Base-by-base conservation (phyloP, 345 rosid species). In the Linum trigynum region DNA sequence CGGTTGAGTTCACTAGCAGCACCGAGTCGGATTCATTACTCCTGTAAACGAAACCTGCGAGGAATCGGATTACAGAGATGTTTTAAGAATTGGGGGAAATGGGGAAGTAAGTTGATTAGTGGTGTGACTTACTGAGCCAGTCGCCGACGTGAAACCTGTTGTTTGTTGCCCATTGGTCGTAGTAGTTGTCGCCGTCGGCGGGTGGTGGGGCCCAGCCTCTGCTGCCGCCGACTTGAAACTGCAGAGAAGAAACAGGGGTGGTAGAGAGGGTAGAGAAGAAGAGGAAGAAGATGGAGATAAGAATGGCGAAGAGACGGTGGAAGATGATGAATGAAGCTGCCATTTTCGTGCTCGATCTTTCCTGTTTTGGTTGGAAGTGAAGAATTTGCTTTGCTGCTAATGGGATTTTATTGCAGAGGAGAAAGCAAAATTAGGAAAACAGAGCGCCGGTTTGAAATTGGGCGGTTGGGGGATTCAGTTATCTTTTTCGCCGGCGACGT, bases 351-450 rank as follows among this genome's bases (percentile, higher is more conserved):
- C 32, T 23, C 32, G 32, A 23, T 23, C 32, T 23, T 23, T 23
- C 32, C 32, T 23, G 32, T 23, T 23, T 23, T 23, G 32, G 32
- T 23, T 23, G 32, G 32, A 23, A 23, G 32, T 23, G 32, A 23
- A 23, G 32, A 23, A 23, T 23, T 23, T 23, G 32, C 32, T 23
- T 23, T 23, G 32, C 32, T 23, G 32, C 32, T 23, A 23, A 23
- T 23, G 32, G 32, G 32, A 23, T 23, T 23, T 23, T 23, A 23
- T 23, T 23, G 32, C 32, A 23, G 32, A 60, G 77, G 97, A 74
- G 99, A 94, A 68, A 88, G 90, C 38, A 90, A 90, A 75, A 75
- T 95, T 0, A 90, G 96, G 66, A 90, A 90, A 65, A 77, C 90
- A 23, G 32, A 23, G 32, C 32, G 32, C 32, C 32, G 32, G 32